These are phyloP conservation scores for Euryodendron excelsum DNA, from an alignment of 148 eudicot species.

Conservation along the genomic window DNA sequence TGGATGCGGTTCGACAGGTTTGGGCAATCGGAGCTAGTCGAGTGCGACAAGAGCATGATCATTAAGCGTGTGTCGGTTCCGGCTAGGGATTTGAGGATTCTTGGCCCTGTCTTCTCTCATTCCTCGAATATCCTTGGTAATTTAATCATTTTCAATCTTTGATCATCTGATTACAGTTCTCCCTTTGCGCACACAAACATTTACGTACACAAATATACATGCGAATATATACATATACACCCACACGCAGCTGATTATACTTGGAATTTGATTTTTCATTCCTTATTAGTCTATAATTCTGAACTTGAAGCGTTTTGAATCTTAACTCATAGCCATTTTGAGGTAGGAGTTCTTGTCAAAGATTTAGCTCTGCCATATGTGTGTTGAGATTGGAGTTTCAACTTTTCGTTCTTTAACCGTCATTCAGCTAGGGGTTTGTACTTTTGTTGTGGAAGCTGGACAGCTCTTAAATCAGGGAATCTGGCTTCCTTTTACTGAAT, in stretches of 20 bases:
- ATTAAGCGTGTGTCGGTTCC: constrained; percentile 72
- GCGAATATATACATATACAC: not conserved
- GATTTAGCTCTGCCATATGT: too few species aligned
- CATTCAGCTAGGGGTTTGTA: not conserved
- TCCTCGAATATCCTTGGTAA: constrained; percentile 87
- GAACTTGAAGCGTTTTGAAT: not conserved
- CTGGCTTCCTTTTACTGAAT: not conserved
- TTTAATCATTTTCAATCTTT: too few species aligned
- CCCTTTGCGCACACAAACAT: not conserved
- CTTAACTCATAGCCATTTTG: not conserved
- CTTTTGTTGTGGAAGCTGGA: not conserved
- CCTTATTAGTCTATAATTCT: not conserved
- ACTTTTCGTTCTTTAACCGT: not conserved
- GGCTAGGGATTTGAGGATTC: constrained; percentile 87
- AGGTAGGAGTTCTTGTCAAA: too few species aligned
- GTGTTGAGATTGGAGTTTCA: not conserved
- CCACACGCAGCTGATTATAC: too few species aligned
- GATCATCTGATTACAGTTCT: not conserved
- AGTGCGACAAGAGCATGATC: constrained; percentile 74
- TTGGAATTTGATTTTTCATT: not conserved
- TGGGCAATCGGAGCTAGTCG: constrained; percentile 73
- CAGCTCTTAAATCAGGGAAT: not conserved
- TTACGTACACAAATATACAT: not conserved
- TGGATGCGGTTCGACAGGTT: constrained; percentile 80
- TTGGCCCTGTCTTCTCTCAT: constrained; percentile 88